Conservation (phyloP, 1,139 yeast genomes). For the Hanseniaspora uvarum region DNA sequence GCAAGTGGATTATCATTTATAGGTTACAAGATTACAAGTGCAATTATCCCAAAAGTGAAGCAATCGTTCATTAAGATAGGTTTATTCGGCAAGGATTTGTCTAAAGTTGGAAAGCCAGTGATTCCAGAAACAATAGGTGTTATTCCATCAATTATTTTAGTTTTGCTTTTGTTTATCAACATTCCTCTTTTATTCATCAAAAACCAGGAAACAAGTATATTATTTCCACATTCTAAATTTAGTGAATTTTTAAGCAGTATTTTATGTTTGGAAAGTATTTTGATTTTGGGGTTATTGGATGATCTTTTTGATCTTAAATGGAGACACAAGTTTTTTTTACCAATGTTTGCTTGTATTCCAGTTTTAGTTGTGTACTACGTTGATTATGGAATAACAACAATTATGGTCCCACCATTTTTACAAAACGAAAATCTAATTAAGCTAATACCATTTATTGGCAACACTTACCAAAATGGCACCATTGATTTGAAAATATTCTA, state of each 20-base stretch:
- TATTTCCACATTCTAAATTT: slow-evolving; percentile 78
- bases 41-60: slow-evolving; percentile 55
- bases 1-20: slow-evolving; percentile 6
- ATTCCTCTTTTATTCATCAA: slow-evolving; percentile 85
- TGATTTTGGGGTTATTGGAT: slow-evolving; percentile 80
- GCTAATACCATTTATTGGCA: slow-evolving; percentile 18
- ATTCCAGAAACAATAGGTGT: slow-evolving; percentile 90
- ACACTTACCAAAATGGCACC: slow-evolving; percentile 30
- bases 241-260: slow-evolving; percentile 80
- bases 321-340: slow-evolving; percentile 93
- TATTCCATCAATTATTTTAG: slow-evolving; percentile 68
- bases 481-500: slow-evolving; percentile 72
- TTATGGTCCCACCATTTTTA: slow-evolving; percentile 71
- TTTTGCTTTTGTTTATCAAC: slow-evolving; percentile 70
- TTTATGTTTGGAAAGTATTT: slow-evolving; percentile 71
- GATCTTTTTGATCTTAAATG: slow-evolving; percentile 91
- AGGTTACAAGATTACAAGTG: slow-evolving; percentile 14
- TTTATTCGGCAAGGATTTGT: slow-evolving; percentile 69
- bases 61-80: slow-evolving; percentile 67
- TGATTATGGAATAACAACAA: slow-evolving; percentile 85
- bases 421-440: slow-evolving; percentile 27
- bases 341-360: slow-evolving; percentile 90
- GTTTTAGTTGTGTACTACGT: slow-evolving; percentile 81
- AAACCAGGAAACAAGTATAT: slow-evolving; percentile 32
- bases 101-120: slow-evolving; percentile 58